Percentiles rank a stretch among this genome's conserved stretches.
These are phyloP conservation scores for Macrophomina pseudophaseolina DNA, from an alignment of 2,329 filamentous ascomycete species.

Conservation along the genomic window DNA sequence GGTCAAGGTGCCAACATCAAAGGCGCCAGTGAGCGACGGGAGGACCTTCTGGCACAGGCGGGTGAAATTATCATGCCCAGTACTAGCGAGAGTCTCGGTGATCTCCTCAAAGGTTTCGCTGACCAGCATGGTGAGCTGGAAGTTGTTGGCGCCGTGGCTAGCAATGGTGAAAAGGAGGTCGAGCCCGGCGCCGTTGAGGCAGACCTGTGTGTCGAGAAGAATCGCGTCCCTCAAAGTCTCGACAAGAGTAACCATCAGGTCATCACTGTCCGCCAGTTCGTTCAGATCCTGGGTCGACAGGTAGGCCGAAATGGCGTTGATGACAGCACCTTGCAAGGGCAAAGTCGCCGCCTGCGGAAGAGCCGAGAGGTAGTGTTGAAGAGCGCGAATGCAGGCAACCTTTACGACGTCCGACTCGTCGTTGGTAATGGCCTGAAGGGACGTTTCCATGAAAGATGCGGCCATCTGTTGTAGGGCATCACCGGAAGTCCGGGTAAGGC, in stretches of 20 bases:
- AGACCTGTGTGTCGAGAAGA: slow-evolving; percentile 75
- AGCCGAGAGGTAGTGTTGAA: slow-evolving; percentile 70
- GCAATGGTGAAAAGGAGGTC: slow-evolving; percentile 87
- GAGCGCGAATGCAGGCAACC: slow-evolving; percentile 85
- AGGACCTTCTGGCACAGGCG: slow-evolving; percentile 84
- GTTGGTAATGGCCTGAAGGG: slow-evolving; percentile 74
- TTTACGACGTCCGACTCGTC: slow-evolving; percentile 88
- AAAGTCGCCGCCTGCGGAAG: slow-evolving; percentile 57
- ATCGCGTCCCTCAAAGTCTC: slow-evolving; percentile 86
- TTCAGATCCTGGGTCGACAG: slow-evolving; percentile 78
- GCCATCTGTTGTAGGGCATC: slow-evolving; percentile 60
- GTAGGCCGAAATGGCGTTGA: slow-evolving; percentile 70
- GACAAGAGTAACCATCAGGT: slow-evolving; percentile 86
- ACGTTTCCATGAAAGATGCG: slow-evolving; percentile 69
- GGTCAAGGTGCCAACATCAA: slow-evolving; percentile 85
- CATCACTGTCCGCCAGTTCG: slow-evolving; percentile 86
- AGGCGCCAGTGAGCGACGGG: slow-evolving; percentile 84
- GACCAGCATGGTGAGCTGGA: slow-evolving; percentile 86
- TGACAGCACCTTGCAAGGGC: slow-evolving; percentile 65
- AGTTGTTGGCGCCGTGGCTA: slow-evolving; percentile 85
- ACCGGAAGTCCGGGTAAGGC: slow-evolving; percentile 72
- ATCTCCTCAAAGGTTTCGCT: slow-evolving; percentile 92
- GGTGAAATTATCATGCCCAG: slow-evolving; percentile 71
- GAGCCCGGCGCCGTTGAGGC: slow-evolving; percentile 76
- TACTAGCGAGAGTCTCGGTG: slow-evolving; percentile 69